Percentiles rank a stretch among this genome's conserved stretches.
Conservation (phyloP, 2,329 filamentous ascomycete genomes). For the Colletotrichum somersetense region DNA sequence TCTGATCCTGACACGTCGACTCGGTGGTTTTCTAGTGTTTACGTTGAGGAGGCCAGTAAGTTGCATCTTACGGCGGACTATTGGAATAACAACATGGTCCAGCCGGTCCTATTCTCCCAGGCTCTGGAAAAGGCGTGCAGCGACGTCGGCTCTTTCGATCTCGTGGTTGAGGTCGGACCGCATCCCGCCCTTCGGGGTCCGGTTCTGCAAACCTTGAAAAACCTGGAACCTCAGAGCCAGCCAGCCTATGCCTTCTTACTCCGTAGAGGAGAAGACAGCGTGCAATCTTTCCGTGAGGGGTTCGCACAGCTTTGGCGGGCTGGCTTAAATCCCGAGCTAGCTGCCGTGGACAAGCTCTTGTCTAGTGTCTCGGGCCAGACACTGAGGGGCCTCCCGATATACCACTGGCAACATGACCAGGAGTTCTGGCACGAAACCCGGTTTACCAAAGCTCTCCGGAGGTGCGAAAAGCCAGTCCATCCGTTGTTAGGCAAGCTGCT, state of each 20-base stretch:
- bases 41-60: not conserved
- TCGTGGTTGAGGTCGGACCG: not conserved
- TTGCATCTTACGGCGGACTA: not conserved
- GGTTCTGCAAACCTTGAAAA: not conserved
- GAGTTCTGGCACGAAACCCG: not conserved
- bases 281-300: constrained; percentile 35
- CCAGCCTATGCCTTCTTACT: not conserved
- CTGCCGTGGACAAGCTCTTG: not conserved
- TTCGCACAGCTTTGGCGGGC: constrained; percentile 39
- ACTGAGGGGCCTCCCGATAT: not conserved
- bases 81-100: not conserved
- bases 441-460: not conserved
- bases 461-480: not conserved
- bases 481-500: constrained; percentile 31
- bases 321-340: not conserved
- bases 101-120: not conserved
- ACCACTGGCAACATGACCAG: not conserved
- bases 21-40: not conserved
- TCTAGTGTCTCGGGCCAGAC: not conserved
- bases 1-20: not conserved
- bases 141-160: not conserved
- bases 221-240: not conserved
- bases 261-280: constrained; percentile 40
- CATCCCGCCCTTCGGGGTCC: not conserved
- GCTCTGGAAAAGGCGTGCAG: not conserved